Evolutionary conservation across 2,329 filamentous ascomycete genomes (phyloP), one percentile per base, ranked within the genome.

Genomic region (Ciborinia camelliae): DNA sequence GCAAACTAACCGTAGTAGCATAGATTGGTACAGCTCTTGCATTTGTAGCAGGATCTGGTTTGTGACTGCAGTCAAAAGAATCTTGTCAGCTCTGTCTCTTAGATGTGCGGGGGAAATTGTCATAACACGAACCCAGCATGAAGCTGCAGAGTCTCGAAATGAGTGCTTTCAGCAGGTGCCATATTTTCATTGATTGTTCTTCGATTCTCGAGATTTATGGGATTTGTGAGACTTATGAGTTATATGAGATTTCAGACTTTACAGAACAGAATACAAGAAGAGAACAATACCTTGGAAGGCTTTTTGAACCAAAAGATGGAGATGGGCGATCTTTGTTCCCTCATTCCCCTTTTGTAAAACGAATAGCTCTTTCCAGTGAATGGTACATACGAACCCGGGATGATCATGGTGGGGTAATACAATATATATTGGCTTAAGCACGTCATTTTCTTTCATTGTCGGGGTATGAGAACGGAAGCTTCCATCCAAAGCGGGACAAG

Each of bases 11-110:
- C n/a, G 89, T 94, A 6, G 93, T 93, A 18, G 94, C 92, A 76
- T 98, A 98, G 76, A 99, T 98, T 62, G 95, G 95, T 10, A 97
- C 92, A 54, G 94, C 95, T 73, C 95, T 87, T 32, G 95, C 84
- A 67, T 96, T 94, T 68, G 94, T 97, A 2, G 87, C 77, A 32
- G 90, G 80, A 76, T 98, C 95, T 30, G 91, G 87, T 73, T 87
- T 82, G 72, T 96, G 91, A 68, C 92, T 96, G 52, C 54, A 10
- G 10, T 8, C n/a, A 18, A 53, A 7, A 52, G 10, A 35, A 26
- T 62, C 12, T 30, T 41, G 57, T 70, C 57, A 71, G 69, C 45
- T 45, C 66, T 47, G 52, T 55, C 55, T 61, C 55, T 61, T 48
- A 65, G 67, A 65, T 55, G 48, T 67, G 51, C 67, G 51, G 48